Evolutionary conservation across 2,329 filamentous ascomycete genomes (phyloP), one percentile per base, ranked within the genome.

Genomic region (Penicillium sp.): DNA sequence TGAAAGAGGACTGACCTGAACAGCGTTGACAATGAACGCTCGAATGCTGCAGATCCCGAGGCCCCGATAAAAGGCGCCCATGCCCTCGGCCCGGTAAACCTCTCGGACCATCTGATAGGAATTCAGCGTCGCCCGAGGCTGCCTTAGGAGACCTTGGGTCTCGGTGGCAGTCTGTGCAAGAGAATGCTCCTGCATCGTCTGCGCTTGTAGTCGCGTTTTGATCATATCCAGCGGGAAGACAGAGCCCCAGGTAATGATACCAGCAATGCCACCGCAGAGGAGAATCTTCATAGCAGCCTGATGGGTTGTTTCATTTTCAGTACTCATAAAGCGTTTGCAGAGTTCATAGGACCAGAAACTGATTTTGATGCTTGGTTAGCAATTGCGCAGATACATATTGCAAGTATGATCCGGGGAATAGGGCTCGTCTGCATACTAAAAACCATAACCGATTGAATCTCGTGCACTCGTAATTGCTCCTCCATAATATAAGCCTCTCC

Each of bases 371-470:
- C 10, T 43, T 48, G n/a, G 58, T 52, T 26, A 45, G 51, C 42
- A 19, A 14, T 13, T 37, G 35, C 13, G 1, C 35, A 37, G 53
- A 49, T 28, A 33, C 19, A 30, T 22, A 51, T 38, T 4, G 48
- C 66, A 49, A 64, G 54, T 60, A 56, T 33, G 25, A n/a, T 51
- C 51, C 40, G 53, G 48, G 37, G 22, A 62, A 35, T n/a, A 26
- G 49, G 26, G 52, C 48, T 25, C 2, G 45, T 43, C 58, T 45
- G 57, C 83, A 70, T 81, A 87, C 84, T 97, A 98, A 76, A 97
- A 97, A 0, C 93, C 94, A 78, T 97, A 98, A n/a, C 94, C 94
- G 58, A 97, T 85, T 60, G 89, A 89, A 77, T 98, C 94, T 53
- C 94, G 84, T 43, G 94, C 73, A 56, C 89, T 91, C 0, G 94